phyloP scores from a whole-genome alignment of 2,329 filamentous ascomycete genomes.

The Paraphoma chrysanthemicola region DNA sequence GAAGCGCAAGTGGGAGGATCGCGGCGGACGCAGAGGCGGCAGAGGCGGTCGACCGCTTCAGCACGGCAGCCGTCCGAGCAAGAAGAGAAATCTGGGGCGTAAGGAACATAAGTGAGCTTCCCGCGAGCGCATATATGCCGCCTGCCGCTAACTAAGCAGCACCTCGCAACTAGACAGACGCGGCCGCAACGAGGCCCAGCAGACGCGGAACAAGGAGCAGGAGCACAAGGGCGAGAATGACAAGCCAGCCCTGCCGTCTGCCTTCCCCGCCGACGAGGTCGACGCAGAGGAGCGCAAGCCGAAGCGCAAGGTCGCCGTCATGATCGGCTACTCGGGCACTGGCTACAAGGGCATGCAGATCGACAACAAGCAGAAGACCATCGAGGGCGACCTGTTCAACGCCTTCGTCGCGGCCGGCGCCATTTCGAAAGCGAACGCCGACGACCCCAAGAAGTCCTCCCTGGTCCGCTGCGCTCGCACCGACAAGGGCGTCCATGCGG shows the following conservation, averaged over 20 bases:
- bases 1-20: conserved; percentile 42
- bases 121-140: conserved; percentile 10
- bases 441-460: conserved; percentile 95
- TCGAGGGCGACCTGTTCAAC: conserved; percentile 92
- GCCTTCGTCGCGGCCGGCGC: conserved; percentile 91
- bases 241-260: conserved; percentile 60
- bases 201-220: conserved; percentile 48
- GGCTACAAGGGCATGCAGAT: conserved; percentile 99
- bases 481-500: conserved; percentile 96
- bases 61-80: conserved; percentile 55
- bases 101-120: conserved; percentile 67
- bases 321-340: conserved; percentile 94
- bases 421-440: conserved; percentile 95
- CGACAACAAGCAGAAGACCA: conserved; percentile 78
- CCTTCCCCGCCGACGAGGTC: conserved; percentile 81
- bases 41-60: conserved; percentile 45
- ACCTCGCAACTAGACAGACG: conserved; percentile 56
- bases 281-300: conserved; percentile 84
- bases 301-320: conserved; percentile 94
- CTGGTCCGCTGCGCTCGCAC: conserved; percentile 93
- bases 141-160: conserved; percentile 52
- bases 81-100: conserved; percentile 72
- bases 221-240: conserved; percentile 44
- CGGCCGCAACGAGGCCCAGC: conserved; percentile 51
- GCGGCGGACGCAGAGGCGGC: conserved; percentile 34